Evolutionary conservation across 441 rosid species (phyloP).

Genomic region (Daphne laureola): DNA sequence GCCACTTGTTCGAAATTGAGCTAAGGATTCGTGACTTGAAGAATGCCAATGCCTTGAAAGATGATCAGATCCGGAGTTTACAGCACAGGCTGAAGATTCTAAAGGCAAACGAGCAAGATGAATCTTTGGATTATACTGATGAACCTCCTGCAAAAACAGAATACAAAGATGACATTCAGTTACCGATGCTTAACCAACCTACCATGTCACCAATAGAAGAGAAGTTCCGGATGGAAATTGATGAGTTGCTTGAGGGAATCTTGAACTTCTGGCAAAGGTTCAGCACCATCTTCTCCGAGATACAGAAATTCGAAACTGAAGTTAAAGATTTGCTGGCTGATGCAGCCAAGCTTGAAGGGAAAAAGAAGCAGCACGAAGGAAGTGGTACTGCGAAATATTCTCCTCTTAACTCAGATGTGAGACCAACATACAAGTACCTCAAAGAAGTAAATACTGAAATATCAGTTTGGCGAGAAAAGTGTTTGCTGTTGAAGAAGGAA

Average conservation of each 20-base stretch:
- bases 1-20: slow-evolving; percentile 20
- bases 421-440: slow-evolving; percentile 69
- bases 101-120: slow-evolving; percentile 22
- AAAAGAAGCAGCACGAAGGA: slow-evolving; percentile 49
- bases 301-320: slow-evolving; percentile 62
- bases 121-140: slow-evolving; percentile 9
- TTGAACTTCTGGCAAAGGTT: slow-evolving; percentile 69
- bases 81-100: slow-evolving; percentile 49
- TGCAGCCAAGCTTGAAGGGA: slow-evolving; percentile 39
- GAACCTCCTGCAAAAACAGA: slow-evolving; percentile 16
- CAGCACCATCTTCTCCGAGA: slow-evolving; percentile 59
- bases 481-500: slow-evolving; percentile 48
- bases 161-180: slow-evolving; percentile 22
- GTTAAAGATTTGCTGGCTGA: slow-evolving; percentile 61
- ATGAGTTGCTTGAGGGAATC: slow-evolving; percentile 65
- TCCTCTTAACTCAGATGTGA: slow-evolving; percentile 44
- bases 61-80: slow-evolving; percentile 41
- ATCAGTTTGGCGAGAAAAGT: slow-evolving; percentile 59
- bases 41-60: slow-evolving; percentile 45
- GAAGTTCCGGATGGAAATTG: slow-evolving; percentile 42
- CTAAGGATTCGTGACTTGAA: slow-evolving; percentile 34
- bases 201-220: slow-evolving; percentile 36
- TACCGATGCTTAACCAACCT: slow-evolving; percentile 21
- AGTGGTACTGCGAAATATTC: slow-evolving; percentile 32
- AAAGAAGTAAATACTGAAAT: slow-evolving; percentile 51